Conservation (phyloP, 306 rosid genomes). For the Medicago lupulina region DNA sequence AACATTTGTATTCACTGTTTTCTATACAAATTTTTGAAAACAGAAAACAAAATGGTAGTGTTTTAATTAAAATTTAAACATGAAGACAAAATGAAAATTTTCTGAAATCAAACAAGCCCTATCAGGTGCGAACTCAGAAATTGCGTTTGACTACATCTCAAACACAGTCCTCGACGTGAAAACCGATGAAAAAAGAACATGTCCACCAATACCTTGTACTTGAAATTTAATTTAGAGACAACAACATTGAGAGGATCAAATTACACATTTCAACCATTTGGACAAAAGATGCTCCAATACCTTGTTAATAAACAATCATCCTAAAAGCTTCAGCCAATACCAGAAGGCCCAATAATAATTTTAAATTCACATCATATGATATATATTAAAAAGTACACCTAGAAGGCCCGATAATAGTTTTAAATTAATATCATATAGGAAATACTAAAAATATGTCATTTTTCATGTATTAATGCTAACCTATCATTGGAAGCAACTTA, state of each 20-base stretch:
- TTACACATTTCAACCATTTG: slow-evolving; percentile 7
- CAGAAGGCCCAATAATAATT: slow-evolving; percentile 20
- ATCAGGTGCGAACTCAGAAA: slow-evolving; percentile 13
- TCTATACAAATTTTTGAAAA: neutral
- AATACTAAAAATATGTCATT: slow-evolving; percentile 15
- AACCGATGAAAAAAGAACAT: slow-evolving; percentile 6
- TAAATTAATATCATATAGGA: neutral
- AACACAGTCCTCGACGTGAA: slow-evolving; percentile 27
- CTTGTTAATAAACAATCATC: slow-evolving; percentile 27
- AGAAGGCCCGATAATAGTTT: slow-evolving; percentile 1
- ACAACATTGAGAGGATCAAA: slow-evolving; percentile 13
- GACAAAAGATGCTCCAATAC: slow-evolving; percentile 25
- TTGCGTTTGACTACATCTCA: slow-evolving; percentile 23
- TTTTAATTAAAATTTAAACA: neutral
- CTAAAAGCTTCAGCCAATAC: slow-evolving; percentile 33
- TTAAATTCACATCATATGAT: neutral
- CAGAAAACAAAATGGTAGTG: neutral
- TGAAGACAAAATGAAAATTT: neutral
- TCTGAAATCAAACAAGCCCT: neutral
- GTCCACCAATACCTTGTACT: neutral
- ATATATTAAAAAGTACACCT: slow-evolving; percentile 28
- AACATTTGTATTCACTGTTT: neutral
- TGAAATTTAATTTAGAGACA: slow-evolving; percentile 33
- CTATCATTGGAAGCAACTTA: slow-evolving; percentile 70
- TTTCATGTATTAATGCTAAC: slow-evolving; percentile 55